Evolutionary conservation across 2,329 filamentous ascomycete genomes (phyloP).

Genomic region (Monilinia polystroma): DNA sequence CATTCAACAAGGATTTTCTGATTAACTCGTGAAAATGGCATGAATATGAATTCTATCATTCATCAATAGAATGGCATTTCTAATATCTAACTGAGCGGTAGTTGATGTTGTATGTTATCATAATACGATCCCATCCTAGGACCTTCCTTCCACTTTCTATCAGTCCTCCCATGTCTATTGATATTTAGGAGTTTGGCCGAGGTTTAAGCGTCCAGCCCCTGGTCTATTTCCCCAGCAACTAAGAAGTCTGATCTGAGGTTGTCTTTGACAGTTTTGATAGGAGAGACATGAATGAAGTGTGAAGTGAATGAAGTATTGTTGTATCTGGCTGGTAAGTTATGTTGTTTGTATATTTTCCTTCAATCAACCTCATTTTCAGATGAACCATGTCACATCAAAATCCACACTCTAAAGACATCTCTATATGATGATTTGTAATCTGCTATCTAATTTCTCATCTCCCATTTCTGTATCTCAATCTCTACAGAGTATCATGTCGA

Average conservation of each 20-base stretch:
- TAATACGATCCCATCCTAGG: slow-evolving; percentile 20
- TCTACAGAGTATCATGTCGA: not conserved
- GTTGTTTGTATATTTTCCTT: not conserved
- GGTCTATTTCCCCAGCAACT: slow-evolving; percentile 19
- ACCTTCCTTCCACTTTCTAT: slow-evolving; percentile 23
- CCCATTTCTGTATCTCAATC: not conserved
- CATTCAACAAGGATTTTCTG: slow-evolving; percentile 23
- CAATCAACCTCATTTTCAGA: not conserved
- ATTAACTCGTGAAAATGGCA: slow-evolving; percentile 18
- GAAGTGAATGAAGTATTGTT: too few species aligned
- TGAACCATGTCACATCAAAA: not conserved
- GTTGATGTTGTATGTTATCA: slow-evolving; percentile 16
- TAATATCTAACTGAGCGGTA: slow-evolving; percentile 17
- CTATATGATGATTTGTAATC: not conserved
- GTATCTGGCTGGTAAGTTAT: not conserved
- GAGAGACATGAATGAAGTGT: not conserved
- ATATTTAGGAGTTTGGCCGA: slow-evolving; percentile 18
- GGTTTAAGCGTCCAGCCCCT: slow-evolving; percentile 5
- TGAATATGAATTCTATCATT: slow-evolving; percentile 18
- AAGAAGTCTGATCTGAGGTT: not conserved
- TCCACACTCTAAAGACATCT: too few species aligned
- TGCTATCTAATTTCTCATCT: not conserved
- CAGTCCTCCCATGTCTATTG: not conserved
- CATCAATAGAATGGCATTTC: slow-evolving; percentile 13
- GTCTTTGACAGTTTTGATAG: not conserved